Evolutionary conservation across 2,329 filamentous ascomycete genomes (phyloP).

Genomic region (Colletotrichum noveboracense): DNA sequence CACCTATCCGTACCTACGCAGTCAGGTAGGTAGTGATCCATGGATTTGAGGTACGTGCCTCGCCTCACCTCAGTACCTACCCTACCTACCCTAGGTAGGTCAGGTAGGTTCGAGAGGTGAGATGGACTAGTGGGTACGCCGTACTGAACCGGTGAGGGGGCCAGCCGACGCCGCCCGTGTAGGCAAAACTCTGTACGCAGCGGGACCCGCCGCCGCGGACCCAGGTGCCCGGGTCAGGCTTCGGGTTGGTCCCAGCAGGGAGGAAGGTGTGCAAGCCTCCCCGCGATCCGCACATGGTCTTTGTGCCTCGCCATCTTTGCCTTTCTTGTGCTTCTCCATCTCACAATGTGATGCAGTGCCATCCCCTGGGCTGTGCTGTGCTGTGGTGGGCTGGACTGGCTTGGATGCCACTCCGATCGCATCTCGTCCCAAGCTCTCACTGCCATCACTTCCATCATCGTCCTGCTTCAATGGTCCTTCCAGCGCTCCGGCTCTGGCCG

Average conservation of each 20-base stretch:
- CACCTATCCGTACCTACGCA: too few species aligned
- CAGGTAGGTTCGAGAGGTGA: neutral
- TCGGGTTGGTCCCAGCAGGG: neutral
- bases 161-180: neutral
- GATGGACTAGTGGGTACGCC: neutral
- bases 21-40: neutral
- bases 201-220: neutral
- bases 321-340: neutral
- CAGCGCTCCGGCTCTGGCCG: neutral
- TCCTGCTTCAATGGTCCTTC: neutral
- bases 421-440: neutral
- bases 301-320: neutral
- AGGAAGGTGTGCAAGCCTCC: conserved; percentile 6
- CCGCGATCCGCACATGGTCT: conserved; percentile 4
- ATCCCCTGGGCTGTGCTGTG: neutral
- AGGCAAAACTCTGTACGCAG: neutral
- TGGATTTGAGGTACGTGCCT: neutral
- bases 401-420: neutral
- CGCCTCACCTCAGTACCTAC: too few species aligned
- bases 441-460: neutral
- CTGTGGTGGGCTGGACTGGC: neutral
- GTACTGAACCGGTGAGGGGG: neutral
- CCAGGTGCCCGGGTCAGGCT: neutral
- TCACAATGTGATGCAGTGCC: neutral
- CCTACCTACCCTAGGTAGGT: neutral